Percentiles rank a stretch among this genome's conserved stretches.
These are phyloP conservation scores for Raphanus raphanistrum DNA, from an alignment of 345 rosid genomes.

Conservation along the genomic window DNA sequence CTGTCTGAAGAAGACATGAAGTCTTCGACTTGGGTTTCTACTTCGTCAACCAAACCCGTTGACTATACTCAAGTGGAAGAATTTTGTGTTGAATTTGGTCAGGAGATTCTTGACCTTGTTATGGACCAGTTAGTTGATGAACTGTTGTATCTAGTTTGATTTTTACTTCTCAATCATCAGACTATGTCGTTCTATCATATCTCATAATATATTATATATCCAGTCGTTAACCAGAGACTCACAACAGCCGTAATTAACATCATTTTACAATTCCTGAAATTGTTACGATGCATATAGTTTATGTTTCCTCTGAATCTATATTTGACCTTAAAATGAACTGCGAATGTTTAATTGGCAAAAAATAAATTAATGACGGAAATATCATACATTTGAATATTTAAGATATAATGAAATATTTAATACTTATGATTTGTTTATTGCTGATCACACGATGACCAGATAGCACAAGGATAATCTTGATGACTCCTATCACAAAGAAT, in stretches of 20 bases:
- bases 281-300: background rate
- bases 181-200: slow-evolving; percentile 14
- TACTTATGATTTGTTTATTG: background rate
- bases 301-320: background rate
- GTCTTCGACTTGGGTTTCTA: slow-evolving; percentile 46
- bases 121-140: slow-evolving; percentile 51
- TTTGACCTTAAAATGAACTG: background rate
- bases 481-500: background rate
- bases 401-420: background rate
- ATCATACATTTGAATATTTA: background rate
- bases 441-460: background rate
- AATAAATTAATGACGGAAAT: background rate
- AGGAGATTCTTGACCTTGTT: slow-evolving; percentile 52
- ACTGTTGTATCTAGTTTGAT: slow-evolving; percentile 32
- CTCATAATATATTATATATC: background rate
- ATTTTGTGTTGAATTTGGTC: slow-evolving; percentile 50
- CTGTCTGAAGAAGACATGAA: slow-evolving; percentile 51
- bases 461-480: background rate
- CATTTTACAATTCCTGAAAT: background rate
- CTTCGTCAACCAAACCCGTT: slow-evolving; percentile 32
- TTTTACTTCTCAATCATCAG: background rate
- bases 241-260: background rate
- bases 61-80: slow-evolving; percentile 46
- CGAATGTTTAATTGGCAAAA: background rate
- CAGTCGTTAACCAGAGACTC: slow-evolving; percentile 8